A percentile compares a stretch with the other conserved stretches of the same genome.
These are phyloP conservation scores for Solanum hybrid DNA, from an alignment of 305 asterid genomes.

Conservation along the genomic window DNA sequence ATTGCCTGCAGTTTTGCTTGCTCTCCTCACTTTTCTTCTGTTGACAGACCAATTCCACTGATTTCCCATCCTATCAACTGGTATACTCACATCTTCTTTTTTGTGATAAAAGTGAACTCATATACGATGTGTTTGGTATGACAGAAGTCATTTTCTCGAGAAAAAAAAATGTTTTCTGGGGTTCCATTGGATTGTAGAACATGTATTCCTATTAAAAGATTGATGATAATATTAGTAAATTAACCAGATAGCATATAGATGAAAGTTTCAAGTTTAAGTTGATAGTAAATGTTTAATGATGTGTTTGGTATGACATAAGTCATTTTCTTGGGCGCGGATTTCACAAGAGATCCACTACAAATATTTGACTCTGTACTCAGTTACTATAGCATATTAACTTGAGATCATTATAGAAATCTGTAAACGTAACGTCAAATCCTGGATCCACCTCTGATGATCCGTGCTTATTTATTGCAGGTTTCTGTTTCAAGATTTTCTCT, in stretches of 20 bases:
- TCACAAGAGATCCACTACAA: not conserved
- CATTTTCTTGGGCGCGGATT: not conserved
- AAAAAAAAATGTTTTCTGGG: not conserved
- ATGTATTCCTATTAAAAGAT: not conserved
- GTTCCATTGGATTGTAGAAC: not conserved
- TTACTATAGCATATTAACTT: not conserved
- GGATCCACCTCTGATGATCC: not conserved
- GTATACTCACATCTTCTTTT: not conserved
- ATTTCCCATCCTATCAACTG: not conserved
- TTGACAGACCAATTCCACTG: slow-evolving; percentile 28
- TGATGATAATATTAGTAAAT: not conserved
- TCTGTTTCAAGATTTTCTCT: not conserved
- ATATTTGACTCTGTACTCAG: not conserved
- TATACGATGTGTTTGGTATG: not conserved
- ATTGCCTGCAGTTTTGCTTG: slow-evolving; percentile 25
- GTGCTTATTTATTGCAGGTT: not conserved
- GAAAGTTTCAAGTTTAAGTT: not conserved
- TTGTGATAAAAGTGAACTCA: not conserved
- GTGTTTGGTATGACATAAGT: not conserved
- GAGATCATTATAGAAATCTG: not conserved
- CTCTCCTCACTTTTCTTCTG: slow-evolving; percentile 27
- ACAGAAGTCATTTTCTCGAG: not conserved
- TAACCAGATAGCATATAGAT: not conserved
- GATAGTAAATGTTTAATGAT: not conserved
- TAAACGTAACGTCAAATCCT: not conserved